Conservation (phyloP, 2,329 filamentous ascomycete species). For the Chrysosporium queenslandicum region DNA sequence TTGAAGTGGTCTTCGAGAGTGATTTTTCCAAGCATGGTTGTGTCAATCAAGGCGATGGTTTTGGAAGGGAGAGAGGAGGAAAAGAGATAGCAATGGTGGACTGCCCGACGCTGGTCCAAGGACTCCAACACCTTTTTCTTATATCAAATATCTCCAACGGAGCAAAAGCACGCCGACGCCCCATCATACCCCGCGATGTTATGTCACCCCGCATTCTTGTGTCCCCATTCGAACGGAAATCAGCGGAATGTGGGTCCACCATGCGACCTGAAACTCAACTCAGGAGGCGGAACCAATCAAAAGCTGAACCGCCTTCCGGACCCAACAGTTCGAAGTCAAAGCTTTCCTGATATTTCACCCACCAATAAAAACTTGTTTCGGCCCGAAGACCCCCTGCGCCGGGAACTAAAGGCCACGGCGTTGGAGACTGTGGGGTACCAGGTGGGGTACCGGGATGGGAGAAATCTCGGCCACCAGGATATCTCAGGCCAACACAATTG, state of each 20-base stretch:
- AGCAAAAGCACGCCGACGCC: not conserved
- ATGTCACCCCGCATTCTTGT: not conserved
- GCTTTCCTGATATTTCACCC: not conserved
- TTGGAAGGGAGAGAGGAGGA: not conserved
- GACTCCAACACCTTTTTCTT: not conserved
- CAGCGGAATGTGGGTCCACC: not conserved
- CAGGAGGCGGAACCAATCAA: not conserved
- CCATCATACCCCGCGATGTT: not conserved
- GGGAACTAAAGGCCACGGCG: not conserved
- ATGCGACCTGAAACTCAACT: not conserved
- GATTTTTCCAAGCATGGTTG: constrained; percentile 49
- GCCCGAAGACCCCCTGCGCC: not conserved
- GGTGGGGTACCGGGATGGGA: constrained; percentile 3
- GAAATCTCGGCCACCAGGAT: not conserved
- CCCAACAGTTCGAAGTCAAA: not conserved
- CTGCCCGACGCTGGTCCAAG: no score
- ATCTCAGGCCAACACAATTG: constrained; percentile 1
- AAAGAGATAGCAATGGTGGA: no score
- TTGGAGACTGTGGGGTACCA: constrained; percentile 5
- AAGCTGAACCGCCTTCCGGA: not conserved
- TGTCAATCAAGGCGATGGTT: not conserved
- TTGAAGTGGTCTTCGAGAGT: constrained; percentile 54
- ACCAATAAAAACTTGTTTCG: constrained; percentile 1
- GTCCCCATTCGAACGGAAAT: not conserved
- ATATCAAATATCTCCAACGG: not conserved